Conservation (phyloP, 1,284 basidiomycete genomes). For the Peniophora sp. region DNA sequence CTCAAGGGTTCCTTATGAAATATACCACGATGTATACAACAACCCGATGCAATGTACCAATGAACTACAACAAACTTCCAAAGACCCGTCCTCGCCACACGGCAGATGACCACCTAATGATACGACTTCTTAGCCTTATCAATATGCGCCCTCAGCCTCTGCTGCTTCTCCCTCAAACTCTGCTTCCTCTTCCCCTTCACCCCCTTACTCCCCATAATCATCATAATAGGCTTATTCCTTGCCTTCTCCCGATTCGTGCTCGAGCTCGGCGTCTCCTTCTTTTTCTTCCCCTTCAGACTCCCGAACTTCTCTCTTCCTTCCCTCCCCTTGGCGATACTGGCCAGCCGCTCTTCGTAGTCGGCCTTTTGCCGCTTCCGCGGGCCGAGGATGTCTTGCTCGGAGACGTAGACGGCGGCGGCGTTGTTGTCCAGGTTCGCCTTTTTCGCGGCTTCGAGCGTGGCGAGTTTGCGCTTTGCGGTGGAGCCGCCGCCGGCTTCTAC, state of each 20-base stretch:
- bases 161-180: constrained; percentile 80
- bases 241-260: constrained; percentile 88
- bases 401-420: constrained; percentile 62
- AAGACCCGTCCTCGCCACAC: no score
- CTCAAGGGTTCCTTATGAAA: constrained; percentile 1
- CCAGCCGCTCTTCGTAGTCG: constrained; percentile 92
- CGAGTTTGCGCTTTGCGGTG: constrained; percentile 83
- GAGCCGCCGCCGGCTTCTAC: constrained; percentile 69
- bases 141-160: constrained; percentile 66
- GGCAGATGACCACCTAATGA: constrained; percentile 18
- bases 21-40: neutral
- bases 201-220: constrained; percentile 71
- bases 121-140: constrained; percentile 57
- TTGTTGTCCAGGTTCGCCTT: constrained; percentile 40
- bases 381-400: constrained; percentile 90
- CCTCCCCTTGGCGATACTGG: constrained; percentile 84
- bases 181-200: constrained; percentile 86
- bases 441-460: constrained; percentile 64
- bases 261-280: constrained; percentile 70
- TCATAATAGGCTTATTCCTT: constrained; percentile 90
- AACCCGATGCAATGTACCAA: neutral
- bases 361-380: constrained; percentile 92
- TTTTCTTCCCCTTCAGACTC: constrained; percentile 83
- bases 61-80: no score
- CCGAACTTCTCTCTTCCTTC: constrained; percentile 97